These are phyloP conservation scores for Globisporangium splendens DNA, from an alignment of 352 stramenopile species.

Conservation along the genomic window DNA sequence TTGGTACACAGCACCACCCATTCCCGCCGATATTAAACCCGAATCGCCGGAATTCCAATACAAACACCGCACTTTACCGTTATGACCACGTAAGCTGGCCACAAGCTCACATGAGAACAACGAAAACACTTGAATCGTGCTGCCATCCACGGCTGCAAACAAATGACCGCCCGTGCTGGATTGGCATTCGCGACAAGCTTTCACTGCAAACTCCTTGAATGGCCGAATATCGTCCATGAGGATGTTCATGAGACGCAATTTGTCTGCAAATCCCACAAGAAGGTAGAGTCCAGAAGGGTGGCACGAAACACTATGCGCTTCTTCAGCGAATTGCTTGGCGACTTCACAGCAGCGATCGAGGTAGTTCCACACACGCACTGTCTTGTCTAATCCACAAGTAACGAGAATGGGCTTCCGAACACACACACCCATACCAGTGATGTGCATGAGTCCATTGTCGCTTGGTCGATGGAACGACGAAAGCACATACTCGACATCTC, in stretches of 20 bases:
- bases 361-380: slow-evolving; percentile 93
- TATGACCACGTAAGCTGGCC: slow-evolving; percentile 89
- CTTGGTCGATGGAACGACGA: slow-evolving; percentile 70
- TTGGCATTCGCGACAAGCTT: slow-evolving; percentile 77
- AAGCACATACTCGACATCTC: slow-evolving; percentile 72
- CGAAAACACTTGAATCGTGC: slow-evolving; percentile 91
- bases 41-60: slow-evolving; percentile 87
- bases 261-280: slow-evolving; percentile 89
- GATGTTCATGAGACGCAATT: slow-evolving; percentile 88
- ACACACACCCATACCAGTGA: slow-evolving; percentile 91
- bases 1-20: slow-evolving; percentile 92
- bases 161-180: slow-evolving; percentile 88
- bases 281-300: slow-evolving; percentile 90
- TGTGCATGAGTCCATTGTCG: slow-evolving; percentile 47
- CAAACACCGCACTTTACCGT: slow-evolving; percentile 89
- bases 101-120: slow-evolving; percentile 91
- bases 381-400: slow-evolving; percentile 87
- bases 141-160: slow-evolving; percentile 93
- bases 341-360: slow-evolving; percentile 86
- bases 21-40: slow-evolving; percentile 82
- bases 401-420: slow-evolving; percentile 90
- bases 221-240: slow-evolving; percentile 90
- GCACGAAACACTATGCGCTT: slow-evolving; percentile 86
- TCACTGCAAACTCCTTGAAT: slow-evolving; percentile 85
- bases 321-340: slow-evolving; percentile 85